A percentile compares a stretch with the other conserved stretches of the same genome.
phyloP scores from a whole-genome alignment of 2,329 filamentous ascomycete species.

The Boeremia exigua region DNA sequence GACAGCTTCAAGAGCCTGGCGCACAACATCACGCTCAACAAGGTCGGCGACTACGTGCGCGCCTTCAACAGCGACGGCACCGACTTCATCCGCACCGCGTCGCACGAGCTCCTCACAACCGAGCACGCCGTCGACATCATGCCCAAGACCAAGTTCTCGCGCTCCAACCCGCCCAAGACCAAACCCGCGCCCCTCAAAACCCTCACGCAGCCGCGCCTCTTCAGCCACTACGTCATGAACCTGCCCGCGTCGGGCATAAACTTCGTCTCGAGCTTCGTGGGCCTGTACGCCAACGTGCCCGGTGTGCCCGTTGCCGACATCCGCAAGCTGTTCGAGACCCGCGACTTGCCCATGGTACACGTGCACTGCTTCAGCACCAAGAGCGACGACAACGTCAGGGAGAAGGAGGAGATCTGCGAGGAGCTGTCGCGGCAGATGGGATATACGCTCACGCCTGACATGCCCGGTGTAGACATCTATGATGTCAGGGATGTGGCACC shows the following conservation, averaged over 20 bases:
- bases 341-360: constrained; percentile 80
- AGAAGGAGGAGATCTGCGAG: constrained; percentile 66
- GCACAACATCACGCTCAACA: constrained; percentile 77
- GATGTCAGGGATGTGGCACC: constrained; percentile 88
- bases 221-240: constrained; percentile 98
- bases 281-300: constrained; percentile 72
- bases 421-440: constrained; percentile 69
- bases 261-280: constrained; percentile 79
- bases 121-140: constrained; percentile 58
- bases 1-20: constrained; percentile 78
- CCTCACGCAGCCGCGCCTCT: constrained; percentile 68
- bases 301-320: constrained; percentile 30
- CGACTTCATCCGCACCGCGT: constrained; percentile 76
- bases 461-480: constrained; percentile 62
- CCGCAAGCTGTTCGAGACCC: constrained; percentile 49
- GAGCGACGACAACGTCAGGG: constrained; percentile 72
- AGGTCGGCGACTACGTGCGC: constrained; percentile 74
- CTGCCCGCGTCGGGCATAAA: constrained; percentile 87
- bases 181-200: constrained; percentile 46
- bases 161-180: constrained; percentile 27
- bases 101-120: constrained; percentile 61
- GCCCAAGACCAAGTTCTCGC: constrained; percentile 42
- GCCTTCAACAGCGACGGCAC: constrained; percentile 84
- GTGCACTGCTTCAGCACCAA: constrained; percentile 94
- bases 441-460: constrained; percentile 63